A percentile compares a stretch with the other conserved stretches of the same genome.
These are phyloP conservation scores for Dendrostoma leiphaemia DNA, from an alignment of 2,329 filamentous ascomycete species.

Conservation along the genomic window DNA sequence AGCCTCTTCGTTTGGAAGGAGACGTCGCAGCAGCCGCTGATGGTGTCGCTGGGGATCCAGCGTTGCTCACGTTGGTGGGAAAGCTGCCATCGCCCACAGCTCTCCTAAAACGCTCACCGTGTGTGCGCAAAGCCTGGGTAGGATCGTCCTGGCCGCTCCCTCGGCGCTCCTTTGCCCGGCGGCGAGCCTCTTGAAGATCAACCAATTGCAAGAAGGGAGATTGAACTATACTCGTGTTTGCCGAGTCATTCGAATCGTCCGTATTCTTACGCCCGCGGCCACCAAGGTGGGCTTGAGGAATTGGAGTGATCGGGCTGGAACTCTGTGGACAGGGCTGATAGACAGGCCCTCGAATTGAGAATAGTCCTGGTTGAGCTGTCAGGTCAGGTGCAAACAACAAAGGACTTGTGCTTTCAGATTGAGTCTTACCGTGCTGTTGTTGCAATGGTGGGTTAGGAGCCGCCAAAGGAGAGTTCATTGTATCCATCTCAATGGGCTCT, in stretches of 20 bases:
- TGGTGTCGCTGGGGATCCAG: neutral
- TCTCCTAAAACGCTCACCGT: constrained; percentile 9
- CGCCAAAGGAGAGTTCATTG: neutral
- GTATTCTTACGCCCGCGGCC: constrained; percentile 4
- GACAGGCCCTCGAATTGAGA: neutral
- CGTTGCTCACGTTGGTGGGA: constrained; percentile 11
- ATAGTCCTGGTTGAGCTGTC: neutral
- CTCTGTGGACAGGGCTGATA: neutral
- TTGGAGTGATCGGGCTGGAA: neutral
- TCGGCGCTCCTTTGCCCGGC: constrained; percentile 24
- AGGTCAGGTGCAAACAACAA: neutral
- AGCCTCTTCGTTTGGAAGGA: neutral
- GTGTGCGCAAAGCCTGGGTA: constrained; percentile 19
- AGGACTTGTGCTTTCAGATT: too few species aligned
- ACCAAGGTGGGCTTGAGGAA: neutral
- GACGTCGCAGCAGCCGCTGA: constrained; percentile 6
- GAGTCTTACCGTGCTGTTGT: neutral
- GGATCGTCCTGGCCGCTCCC: constrained; percentile 23
- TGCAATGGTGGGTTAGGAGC: neutral
- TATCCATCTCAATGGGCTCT: neutral
- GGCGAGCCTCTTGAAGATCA: constrained; percentile 29
- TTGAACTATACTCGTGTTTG: constrained; percentile 19
- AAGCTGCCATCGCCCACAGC: constrained; percentile 2
- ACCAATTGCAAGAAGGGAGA: constrained; percentile 31
- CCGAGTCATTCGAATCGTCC: constrained; percentile 3